A percentile compares a stretch with the other conserved stretches of the same genome.
These are phyloP conservation scores for Plenodomus lindquistii DNA, from an alignment of 2,329 filamentous ascomycete species.

Conservation along the genomic window DNA sequence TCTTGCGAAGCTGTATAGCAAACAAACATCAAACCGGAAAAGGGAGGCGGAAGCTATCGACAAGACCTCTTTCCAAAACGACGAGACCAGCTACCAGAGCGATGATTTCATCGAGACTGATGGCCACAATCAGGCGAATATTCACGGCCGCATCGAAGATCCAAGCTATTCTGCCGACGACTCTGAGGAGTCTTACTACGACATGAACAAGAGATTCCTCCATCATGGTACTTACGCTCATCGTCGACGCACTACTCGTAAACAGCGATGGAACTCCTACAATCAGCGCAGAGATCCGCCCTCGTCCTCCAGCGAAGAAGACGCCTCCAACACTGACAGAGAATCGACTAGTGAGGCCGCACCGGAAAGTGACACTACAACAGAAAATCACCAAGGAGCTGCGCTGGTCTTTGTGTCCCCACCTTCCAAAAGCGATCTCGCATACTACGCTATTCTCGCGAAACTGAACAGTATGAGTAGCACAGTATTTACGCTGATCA, in stretches of 20 bases:
- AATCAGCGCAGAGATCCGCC: not conserved
- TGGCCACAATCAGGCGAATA: not conserved
- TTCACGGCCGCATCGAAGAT: too few relatives aligned
- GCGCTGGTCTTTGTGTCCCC: not conserved
- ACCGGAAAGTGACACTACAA: not conserved
- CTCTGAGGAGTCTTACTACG: conserved; percentile 4
- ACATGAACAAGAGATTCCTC: not conserved
- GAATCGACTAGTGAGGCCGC: not conserved
- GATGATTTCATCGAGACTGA: not conserved
- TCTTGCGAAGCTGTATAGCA: conserved; percentile 10
- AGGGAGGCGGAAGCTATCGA: not conserved
- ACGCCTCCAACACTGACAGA: not conserved
- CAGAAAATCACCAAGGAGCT: not conserved
- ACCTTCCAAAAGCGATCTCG: not conserved
- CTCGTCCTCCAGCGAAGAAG: not conserved
- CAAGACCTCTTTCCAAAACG: not conserved
- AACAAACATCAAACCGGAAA: not conserved
- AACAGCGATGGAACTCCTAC: conserved; percentile 11
- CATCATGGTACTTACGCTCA: not conserved
- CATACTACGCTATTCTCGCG: not conserved
- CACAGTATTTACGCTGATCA: conserved; percentile 4
- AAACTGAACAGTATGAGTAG: not conserved
- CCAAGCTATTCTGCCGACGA: too few relatives aligned
- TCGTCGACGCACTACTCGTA: conserved; percentile 4
- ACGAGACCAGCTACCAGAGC: too few relatives aligned